Percentiles rank a stretch among this genome's conserved stretches.
Evolutionary conservation across 257 asterid species (phyloP).

Genomic region (Paraleonurus japonicus): DNA sequence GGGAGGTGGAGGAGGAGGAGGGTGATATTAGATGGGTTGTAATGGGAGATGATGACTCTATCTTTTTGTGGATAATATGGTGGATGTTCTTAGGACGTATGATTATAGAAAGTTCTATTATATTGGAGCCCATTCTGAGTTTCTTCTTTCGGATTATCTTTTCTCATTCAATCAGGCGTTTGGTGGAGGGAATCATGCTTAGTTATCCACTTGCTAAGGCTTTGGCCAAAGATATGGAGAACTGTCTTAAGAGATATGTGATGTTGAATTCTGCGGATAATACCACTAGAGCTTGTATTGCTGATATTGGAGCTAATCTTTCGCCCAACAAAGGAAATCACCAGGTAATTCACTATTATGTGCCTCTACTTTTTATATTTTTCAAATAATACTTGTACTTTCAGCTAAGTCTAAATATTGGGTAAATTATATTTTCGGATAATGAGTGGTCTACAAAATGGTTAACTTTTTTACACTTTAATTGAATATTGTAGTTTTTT

Average conservation of each 20-base stretch:
- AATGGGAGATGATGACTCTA: conserved; percentile 80
- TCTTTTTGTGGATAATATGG: conserved; percentile 57
- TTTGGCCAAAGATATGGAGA: conserved; percentile 40
- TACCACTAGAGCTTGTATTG: conserved; percentile 46
- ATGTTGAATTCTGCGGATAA: conserved; percentile 44
- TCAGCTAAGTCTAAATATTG: too few species aligned
- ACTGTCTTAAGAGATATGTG: conserved; percentile 49
- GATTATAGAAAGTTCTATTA: conserved; percentile 52
- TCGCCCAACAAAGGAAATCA: conserved; percentile 53
- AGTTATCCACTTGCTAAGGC: conserved; percentile 63
- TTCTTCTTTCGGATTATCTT: conserved; percentile 40
- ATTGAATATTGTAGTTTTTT: too few species aligned
- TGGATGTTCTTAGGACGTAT: conserved; percentile 40
- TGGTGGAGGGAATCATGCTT: conserved; percentile 67
- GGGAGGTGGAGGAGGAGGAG: conserved; percentile 31
- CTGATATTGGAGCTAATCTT: conserved; percentile 65
- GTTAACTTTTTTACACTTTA: too few species aligned
- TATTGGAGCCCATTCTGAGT: conserved; percentile 54
- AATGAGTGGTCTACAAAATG: too few species aligned
- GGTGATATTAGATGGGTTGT: conserved; percentile 46
- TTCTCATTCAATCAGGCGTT: conserved; percentile 59
- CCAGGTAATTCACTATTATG: conserved; percentile 40
- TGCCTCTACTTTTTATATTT: too few species aligned
- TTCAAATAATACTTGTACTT: too few species aligned
- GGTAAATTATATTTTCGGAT: too few species aligned